Evolutionary conservation across 2,329 filamentous ascomycete species (phyloP), one percentile per base, ranked within the genome.

Genomic region (Fusarium palustre): DNA sequence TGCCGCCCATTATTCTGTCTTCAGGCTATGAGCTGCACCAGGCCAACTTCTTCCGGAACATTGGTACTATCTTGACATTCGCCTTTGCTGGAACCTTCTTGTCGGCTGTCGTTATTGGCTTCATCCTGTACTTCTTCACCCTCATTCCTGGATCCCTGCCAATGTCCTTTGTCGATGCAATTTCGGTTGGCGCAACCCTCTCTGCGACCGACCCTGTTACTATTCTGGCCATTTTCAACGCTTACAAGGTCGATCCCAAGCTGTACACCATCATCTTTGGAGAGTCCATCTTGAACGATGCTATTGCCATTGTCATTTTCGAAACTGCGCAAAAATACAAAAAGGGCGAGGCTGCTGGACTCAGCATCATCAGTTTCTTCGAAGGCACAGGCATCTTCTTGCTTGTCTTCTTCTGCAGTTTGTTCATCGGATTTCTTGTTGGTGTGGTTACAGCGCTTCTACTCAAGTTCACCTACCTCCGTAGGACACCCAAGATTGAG

Each of bases 191-290:
- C 74, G 96, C 96, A 45, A 99, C 96, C 0, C 87, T 99, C 33
- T 98, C 96, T 3, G 96, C 96, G 63, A 99, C 96, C 2, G 96
- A 99, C 77, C 96, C 96, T 0, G 95, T 99, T 62, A 99, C 96
- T 0, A 98, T 99, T 74, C 85, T 99, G 55, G 96, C 96, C 78
- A 99, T 99, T 73, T 99, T 99, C 87, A 98, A 97, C 80, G 92
- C 96, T 2, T 99, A 98, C 87, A 98, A 98, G 81, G 96, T 99
- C 74, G 96, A 99, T 76, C 96, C 96, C 4, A 98, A 98, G 81
- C 87, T 99, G 20, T 99, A 99, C 82, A 99, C 96, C 31, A 90
- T 99, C 78, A 99, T 99, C 72, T 99, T 99, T 79, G 96, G 96
- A 77, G 96, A 99, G 82, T 97, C 95, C 10, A 98, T 99, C 64